A percentile compares a stretch with the other conserved stretches of the same genome.
These are phyloP conservation scores for Acrocalymma vagum DNA, from an alignment of 2,329 filamentous ascomycete genomes.

Conservation along the genomic window DNA sequence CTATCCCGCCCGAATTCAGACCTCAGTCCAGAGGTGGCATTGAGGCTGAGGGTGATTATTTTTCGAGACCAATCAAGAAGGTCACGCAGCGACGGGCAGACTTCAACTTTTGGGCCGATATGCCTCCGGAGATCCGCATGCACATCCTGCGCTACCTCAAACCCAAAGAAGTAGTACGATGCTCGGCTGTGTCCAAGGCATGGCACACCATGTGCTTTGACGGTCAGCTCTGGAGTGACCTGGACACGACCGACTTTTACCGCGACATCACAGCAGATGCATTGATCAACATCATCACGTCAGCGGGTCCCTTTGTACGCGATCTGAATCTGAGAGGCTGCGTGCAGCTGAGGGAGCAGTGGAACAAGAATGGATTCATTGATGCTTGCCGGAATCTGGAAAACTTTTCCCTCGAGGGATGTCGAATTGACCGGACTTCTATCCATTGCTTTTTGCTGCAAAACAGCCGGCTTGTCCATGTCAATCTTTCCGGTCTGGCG, in stretches of 20 bases:
- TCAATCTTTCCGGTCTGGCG: conserved; percentile 85
- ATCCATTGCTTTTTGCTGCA: conserved; percentile 81
- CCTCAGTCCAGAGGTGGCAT: conserved; percentile 54
- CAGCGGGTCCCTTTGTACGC: conserved; percentile 88
- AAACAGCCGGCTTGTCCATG: conserved; percentile 79
- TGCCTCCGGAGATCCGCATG: conserved; percentile 85
- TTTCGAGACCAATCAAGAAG: conserved; percentile 51
- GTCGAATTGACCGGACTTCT: conserved; percentile 79
- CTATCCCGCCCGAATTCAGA: conserved; percentile 71
- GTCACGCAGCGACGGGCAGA: conserved; percentile 48
- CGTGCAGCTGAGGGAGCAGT: conserved; percentile 84
- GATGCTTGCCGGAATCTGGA: conserved; percentile 86
- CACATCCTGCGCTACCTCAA: conserved; percentile 78
- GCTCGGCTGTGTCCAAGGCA: conserved; percentile 77
- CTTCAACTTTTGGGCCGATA: conserved; percentile 77
- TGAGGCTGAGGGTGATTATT: conserved; percentile 55
- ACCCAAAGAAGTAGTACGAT: conserved; percentile 82
- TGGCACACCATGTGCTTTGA: conserved; percentile 91
- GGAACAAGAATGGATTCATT: conserved; percentile 78
- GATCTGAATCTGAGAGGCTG: conserved; percentile 92
- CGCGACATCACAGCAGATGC: conserved; percentile 84
- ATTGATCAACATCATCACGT: conserved; percentile 82
- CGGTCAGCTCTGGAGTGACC: conserved; percentile 87
- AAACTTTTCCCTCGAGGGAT: conserved; percentile 88
- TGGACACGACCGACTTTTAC: conserved; percentile 88